These are phyloP conservation scores for Sphagnum fallax DNA, from an alignment of 228 moss, liverwort and hornwort genomes.

Conservation along the genomic window DNA sequence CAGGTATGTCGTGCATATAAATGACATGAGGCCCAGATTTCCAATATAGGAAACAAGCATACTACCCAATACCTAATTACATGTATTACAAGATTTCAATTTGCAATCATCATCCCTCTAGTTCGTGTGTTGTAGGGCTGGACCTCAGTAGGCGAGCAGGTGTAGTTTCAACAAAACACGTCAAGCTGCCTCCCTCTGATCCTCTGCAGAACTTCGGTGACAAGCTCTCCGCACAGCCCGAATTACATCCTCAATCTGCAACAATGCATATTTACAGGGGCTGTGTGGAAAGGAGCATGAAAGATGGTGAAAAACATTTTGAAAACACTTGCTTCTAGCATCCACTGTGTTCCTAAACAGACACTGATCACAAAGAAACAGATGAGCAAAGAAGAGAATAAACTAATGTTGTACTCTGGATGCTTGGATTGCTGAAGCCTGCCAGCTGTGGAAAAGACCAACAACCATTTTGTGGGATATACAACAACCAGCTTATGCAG, in stretches of 20 bases:
- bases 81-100: too few species aligned
- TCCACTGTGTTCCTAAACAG: too few species aligned
- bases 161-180: too few species aligned
- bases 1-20: too few species aligned
- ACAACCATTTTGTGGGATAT: too few species aligned
- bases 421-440: background rate
- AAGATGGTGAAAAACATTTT: background rate
- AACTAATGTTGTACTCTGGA: background rate
- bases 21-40: too few species aligned
- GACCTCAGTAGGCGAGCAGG: too few species aligned
- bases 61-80: too few species aligned
- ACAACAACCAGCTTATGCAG: background rate
- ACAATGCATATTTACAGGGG: background rate
- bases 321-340: background rate
- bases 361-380: background rate
- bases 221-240: conserved; percentile 89
- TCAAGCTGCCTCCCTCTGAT: conserved; percentile 65
- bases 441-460: background rate
- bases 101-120: too few species aligned
- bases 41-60: too few species aligned
- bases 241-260: conserved; percentile 90
- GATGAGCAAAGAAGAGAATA: background rate
- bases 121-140: too few species aligned
- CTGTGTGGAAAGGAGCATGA: background rate
- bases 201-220: conserved; percentile 42